Percentiles rank a stretch among this genome's conserved stretches.
Conservation (phyloP, 2,329 filamentous ascomycete genomes). For the Lachnellula subtilissima region DNA sequence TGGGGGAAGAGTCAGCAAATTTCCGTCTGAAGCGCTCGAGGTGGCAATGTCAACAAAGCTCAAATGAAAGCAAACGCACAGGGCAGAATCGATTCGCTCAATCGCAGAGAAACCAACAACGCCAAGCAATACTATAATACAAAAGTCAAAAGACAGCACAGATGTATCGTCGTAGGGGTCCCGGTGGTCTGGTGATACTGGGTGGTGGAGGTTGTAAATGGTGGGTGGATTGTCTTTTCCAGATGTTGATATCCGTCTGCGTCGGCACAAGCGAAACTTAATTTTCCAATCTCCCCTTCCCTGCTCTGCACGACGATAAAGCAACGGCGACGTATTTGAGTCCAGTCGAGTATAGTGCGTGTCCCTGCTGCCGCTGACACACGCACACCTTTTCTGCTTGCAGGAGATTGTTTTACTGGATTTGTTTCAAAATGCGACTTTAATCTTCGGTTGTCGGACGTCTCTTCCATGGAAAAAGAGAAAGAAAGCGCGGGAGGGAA, state of each 20-base stretch:
- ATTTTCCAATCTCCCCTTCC: neutral
- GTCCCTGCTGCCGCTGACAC: too few species aligned
- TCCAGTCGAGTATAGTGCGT: neutral
- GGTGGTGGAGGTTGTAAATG: neutral
- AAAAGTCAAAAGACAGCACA: neutral
- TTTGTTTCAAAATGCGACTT: neutral
- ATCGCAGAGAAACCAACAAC: neutral
- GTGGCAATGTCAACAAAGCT: constrained; percentile 12
- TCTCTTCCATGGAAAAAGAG: neutral
- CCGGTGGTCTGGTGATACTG: neutral
- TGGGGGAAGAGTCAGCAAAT: constrained; percentile 4
- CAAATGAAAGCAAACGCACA: constrained; percentile 4
- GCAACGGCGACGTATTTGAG: neutral
- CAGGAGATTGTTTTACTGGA: neutral
- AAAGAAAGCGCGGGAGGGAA: neutral
- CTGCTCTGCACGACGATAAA: neutral
- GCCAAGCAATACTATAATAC: neutral
- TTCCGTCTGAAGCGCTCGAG: neutral
- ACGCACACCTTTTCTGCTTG: too few species aligned
- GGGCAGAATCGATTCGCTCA: neutral
- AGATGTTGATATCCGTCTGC: neutral
- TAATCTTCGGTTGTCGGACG: neutral
- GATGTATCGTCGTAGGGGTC: neutral
- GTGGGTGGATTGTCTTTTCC: neutral
- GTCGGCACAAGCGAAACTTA: neutral